Base-by-base conservation (phyloP, 495 filamentous ascomycete genomes). In the Penicillium paradoxum region DNA sequence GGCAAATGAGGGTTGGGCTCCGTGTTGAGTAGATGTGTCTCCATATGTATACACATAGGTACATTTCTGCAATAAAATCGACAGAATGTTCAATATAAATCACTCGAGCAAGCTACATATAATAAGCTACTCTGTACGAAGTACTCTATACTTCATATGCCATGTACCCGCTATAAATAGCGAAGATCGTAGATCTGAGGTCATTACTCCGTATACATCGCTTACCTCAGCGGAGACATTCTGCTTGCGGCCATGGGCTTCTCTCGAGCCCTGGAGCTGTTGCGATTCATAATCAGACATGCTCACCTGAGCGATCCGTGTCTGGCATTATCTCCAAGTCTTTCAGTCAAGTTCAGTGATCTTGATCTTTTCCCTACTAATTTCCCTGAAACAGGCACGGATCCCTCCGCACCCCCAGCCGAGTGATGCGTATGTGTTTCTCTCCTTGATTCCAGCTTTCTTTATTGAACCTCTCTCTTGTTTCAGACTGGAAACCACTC, bases 1-100 rank as follows among this genome's bases (percentile, higher is more conserved):
- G 76, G n/a, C 70, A 77, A 39, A 79, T 79, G 74, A 68, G 75
- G 37, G 76, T 79, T 0, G 61, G 61, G 32, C 33, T 64, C 19
- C 55, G 61, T 0, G 42, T 52, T 33, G 33, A 51, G 18, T 54
- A 42, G 44, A 29, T 2, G 7, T 32, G 4, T 37, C 24, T 27
- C 24, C 24, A 27, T 7, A 27, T 7, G 7, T 27, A 3, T 27
- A 27, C 7, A 27, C 3, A 27, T 3, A 3, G 24, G 3, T 27
- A 27, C 24, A 3, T 7, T 27, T 18, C 8, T 39, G 2, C 38
- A n/a, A n/a, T n/a, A n/a, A n/a, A n/a, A n/a, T n/a, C n/a, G n/a
- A n/a, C n/a, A n/a, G n/a, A n/a, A n/a, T n/a, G n/a, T n/a, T 19
- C 10, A 18, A 18, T 38, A 38, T 6, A 17, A 38, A 4, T 38